These are phyloP conservation scores for Populus simonii DNA, from an alignment of 345 rosid genomes.

Conservation along the genomic window DNA sequence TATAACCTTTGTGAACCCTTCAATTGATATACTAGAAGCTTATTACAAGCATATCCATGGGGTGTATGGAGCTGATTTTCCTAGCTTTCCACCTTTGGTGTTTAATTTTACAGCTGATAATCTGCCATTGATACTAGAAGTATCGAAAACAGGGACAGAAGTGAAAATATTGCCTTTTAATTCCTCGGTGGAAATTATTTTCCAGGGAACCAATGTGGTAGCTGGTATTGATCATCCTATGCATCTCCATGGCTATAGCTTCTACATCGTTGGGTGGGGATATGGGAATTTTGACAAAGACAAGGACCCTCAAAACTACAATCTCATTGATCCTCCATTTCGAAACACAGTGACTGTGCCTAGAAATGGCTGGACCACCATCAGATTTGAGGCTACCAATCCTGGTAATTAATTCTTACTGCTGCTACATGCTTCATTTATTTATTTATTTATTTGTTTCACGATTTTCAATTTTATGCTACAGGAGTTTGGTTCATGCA, in stretches of 20 bases:
- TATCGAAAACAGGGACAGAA: constrained; percentile 21
- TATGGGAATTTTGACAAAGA: constrained; percentile 53
- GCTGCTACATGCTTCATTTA: not conserved
- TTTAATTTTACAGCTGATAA: constrained; percentile 6
- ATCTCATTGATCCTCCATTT: constrained; percentile 66
- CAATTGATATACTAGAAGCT: constrained; percentile 13
- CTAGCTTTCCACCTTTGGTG: constrained; percentile 4
- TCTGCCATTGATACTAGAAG: constrained; percentile 1
- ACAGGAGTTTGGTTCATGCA: constrained; percentile 42
- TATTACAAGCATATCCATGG: constrained; percentile 12
- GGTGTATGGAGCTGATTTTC: constrained; percentile 2
- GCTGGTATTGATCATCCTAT: constrained; percentile 60
- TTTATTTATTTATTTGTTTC: not conserved
- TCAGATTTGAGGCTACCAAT: constrained; percentile 58
- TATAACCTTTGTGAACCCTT: constrained; percentile 6
- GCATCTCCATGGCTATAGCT: constrained; percentile 71
- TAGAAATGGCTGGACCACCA: constrained; percentile 70
- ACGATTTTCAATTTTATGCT: not conserved
- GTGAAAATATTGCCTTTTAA: constrained; percentile 39
- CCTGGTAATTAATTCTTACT: constrained; percentile 43
- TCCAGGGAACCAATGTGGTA: constrained; percentile 58
- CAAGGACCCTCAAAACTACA: constrained; percentile 42
- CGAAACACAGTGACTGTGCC: constrained; percentile 65
- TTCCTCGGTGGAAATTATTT: constrained; percentile 53
- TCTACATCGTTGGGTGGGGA: constrained; percentile 63